Evolutionary conservation across 495 filamentous ascomycete species (phyloP).

Genomic region (Hypoxylon rickii): DNA sequence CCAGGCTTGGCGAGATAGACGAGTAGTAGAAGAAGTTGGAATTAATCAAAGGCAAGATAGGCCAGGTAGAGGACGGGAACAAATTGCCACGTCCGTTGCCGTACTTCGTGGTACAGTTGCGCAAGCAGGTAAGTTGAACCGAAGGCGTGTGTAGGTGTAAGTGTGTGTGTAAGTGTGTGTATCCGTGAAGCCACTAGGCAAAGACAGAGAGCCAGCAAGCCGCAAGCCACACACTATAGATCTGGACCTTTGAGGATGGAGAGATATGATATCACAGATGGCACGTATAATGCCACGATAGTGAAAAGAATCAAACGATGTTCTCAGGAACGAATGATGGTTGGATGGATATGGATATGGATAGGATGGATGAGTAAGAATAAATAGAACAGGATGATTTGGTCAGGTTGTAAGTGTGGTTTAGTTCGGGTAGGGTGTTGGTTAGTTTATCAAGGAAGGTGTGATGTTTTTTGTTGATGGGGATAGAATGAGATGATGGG

Average conservation of each 20-base stretch:
- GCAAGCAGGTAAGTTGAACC: slow-evolving; percentile 20
- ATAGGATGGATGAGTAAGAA: not conserved
- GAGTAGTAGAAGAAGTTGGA: slow-evolving; percentile 4
- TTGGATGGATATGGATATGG: slow-evolving; percentile 7
- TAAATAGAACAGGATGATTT: slow-evolving; percentile 1
- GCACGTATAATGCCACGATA: slow-evolving; percentile 28
- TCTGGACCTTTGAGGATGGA: slow-evolving; percentile 17
- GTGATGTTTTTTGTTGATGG: slow-evolving; percentile 2
- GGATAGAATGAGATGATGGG: slow-evolving; percentile 25
- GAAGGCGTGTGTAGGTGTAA: not conserved
- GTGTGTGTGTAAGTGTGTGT: slow-evolving; percentile 14
- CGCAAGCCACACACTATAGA: slow-evolving; percentile 22
- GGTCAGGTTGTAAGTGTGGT: no score
- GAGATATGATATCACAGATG: slow-evolving; percentile 35
- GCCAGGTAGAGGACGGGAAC: not conserved
- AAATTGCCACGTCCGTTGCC: slow-evolving; percentile 32
- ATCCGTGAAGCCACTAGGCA: slow-evolving; percentile 25
- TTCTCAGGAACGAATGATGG: slow-evolving; percentile 28
- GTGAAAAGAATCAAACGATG: slow-evolving; percentile 31
- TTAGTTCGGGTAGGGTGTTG: slow-evolving; percentile 18
- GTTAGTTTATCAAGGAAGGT: slow-evolving; percentile 12
- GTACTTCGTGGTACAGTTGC: slow-evolving; percentile 24
- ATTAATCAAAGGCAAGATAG: not conserved
- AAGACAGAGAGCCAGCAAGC: slow-evolving; percentile 2
- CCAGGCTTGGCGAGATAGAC: slow-evolving; percentile 28